Evolutionary conservation across 2,329 filamentous ascomycete species (phyloP), one percentile per base, ranked within the genome.

Genomic region (Fusarium siculi): DNA sequence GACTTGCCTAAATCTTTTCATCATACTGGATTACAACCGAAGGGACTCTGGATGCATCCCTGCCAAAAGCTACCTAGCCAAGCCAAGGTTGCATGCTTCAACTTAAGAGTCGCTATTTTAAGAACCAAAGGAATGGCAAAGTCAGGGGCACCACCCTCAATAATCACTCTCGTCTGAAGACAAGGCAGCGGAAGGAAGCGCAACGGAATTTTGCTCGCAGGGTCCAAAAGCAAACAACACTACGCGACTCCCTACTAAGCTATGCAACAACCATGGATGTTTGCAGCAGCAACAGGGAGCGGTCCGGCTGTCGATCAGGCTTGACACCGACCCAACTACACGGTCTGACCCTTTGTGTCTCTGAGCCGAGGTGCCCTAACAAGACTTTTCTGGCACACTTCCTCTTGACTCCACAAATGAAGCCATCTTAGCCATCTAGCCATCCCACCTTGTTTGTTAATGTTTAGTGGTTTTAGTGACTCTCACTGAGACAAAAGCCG

Each of bases 141-240:
- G 76, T 76, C 74, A 78, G 76, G 76, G 76, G 75, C 55, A 76
- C 72, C 74, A 73, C 75, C 76, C 63, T 70, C 54, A 72, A 71
- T 54, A 64, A 72, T 42, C 63, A 56, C 49, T 46, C 62, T 61
- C 47, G 70, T 47, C 59, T 62, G 47, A 50, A 37, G 43, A 28
- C 28, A 60, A 57, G 36, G 39, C 46, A 42, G 32, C 40, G 43
- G 28, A 59, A 57, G 21, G 43, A 52, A 56, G 43, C 47, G 58
- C 37, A 49, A 50, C 36, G 32, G 30, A 68, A 34, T 34, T 44
- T 73, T 43, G 21, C 32, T 74, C 52, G 15, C 18, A 60, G 32
- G 30, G 32, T 55, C 25, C 16, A 37, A 67, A 28, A 34, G 40
- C 40, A 67, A 61, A 67, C 46, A 57, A 61, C 40, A 57, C 34